Percentiles rank a stretch among this genome's conserved stretches.
These are phyloP conservation scores for Fusarium sp. DNA, from an alignment of 2,329 filamentous ascomycete genomes.

Conservation along the genomic window DNA sequence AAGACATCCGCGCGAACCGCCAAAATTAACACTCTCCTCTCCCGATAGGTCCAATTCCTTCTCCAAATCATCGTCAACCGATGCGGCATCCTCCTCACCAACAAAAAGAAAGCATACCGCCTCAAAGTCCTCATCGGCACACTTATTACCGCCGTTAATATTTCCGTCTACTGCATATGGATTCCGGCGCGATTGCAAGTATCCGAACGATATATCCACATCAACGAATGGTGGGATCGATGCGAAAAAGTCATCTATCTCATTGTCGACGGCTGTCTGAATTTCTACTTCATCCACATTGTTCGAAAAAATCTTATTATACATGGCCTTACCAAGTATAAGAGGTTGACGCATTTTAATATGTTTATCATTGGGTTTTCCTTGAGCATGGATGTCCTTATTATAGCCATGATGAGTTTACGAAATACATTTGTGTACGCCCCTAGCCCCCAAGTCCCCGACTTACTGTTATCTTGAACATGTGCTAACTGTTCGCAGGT, in stretches of 20 bases:
- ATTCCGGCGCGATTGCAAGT: conserved; percentile 40
- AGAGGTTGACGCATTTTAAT: conserved; percentile 39
- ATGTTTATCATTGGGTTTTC: conserved; percentile 44
- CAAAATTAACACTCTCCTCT: background rate
- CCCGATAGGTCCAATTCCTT: conserved; percentile 33
- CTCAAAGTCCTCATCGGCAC: conserved; percentile 34
- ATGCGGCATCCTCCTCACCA: conserved; percentile 36
- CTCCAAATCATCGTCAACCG: conserved; percentile 44
- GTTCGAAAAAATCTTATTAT: conserved; percentile 35
- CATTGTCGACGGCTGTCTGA: conserved; percentile 36
- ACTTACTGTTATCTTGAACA: too few relatives aligned
- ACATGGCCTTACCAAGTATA: conserved; percentile 39
- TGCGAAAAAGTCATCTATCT: conserved; percentile 45
- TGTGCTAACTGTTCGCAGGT: conserved; percentile 14
- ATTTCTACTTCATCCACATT: conserved; percentile 41
- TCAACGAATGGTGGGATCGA: conserved; percentile 42
- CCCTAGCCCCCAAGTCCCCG: accelerated
- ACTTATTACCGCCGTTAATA: conserved; percentile 41
- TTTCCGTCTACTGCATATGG: conserved; percentile 42
- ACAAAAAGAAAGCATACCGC: conserved; percentile 24
- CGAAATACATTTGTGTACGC: conserved; percentile 42
- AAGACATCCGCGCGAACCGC: background rate
- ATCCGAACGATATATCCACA: conserved; percentile 36
- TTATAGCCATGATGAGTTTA: conserved; percentile 43
- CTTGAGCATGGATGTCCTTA: conserved; percentile 41